Conservation (phyloP, 345 rosid genomes). For the Toxicodendron radicans region DNA sequence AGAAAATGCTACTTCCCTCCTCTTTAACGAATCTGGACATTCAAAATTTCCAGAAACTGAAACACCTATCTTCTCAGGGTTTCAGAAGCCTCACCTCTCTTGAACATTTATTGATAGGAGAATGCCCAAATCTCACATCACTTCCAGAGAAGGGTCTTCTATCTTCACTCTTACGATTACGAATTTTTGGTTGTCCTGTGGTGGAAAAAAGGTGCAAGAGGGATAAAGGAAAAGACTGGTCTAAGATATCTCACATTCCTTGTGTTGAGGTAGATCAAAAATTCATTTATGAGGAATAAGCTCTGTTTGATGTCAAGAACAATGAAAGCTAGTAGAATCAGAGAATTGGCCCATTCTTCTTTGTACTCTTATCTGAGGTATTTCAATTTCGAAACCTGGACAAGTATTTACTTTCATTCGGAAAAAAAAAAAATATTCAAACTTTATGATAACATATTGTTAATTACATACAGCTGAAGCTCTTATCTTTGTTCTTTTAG, state of each 20-base stretch:
- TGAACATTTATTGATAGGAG: not conserved
- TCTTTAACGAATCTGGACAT: not conserved
- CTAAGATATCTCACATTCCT: conserved; percentile 19
- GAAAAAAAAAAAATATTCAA: too few species aligned
- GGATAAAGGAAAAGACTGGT: conserved; percentile 14
- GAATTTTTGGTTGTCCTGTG: conserved; percentile 4
- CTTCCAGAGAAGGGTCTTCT: conserved; percentile 8
- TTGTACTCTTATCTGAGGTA: not conserved
- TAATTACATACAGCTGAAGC: too few species aligned
- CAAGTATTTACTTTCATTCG: not conserved
- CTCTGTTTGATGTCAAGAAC: not conserved
- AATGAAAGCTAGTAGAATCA: not conserved
- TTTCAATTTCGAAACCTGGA: not conserved
- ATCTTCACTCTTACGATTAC: conserved; percentile 4
- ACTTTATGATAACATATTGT: not conserved
- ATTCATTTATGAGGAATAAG: not conserved
- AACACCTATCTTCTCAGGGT: not conserved
- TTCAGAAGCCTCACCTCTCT: not conserved
- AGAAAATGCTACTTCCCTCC: not conserved
- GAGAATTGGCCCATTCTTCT: not conserved
- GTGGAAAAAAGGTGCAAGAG: conserved; percentile 18
- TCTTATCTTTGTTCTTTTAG: too few species aligned
- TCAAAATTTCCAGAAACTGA: not conserved
- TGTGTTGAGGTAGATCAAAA: not conserved
- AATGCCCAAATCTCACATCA: conserved; percentile 19